Evolutionary conservation across 2,329 filamentous ascomycete species (phyloP).

Genomic region (Cladosporium colombiae): DNA sequence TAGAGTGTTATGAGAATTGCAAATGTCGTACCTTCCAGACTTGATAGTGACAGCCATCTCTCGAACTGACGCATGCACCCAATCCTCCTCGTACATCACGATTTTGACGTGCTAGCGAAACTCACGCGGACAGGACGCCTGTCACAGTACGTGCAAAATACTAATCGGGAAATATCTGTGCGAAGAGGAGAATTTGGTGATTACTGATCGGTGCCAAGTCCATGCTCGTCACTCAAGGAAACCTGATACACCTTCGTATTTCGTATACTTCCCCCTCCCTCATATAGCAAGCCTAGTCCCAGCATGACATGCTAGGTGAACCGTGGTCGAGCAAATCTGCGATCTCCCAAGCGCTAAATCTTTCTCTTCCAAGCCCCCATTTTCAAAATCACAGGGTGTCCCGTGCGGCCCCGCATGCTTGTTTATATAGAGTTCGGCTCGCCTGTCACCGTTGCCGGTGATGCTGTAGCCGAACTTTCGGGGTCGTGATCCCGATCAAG

Average conservation of each 20-base stretch:
- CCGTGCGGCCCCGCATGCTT: background rate
- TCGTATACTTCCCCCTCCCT: background rate
- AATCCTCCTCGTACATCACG: background rate
- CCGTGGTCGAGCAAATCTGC: background rate
- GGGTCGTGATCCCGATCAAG: background rate
- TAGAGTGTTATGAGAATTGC: background rate
- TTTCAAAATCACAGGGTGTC: background rate
- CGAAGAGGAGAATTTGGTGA: background rate
- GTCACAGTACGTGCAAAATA: background rate
- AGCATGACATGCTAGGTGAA: background rate
- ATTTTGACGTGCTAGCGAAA: background rate
- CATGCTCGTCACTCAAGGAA: background rate
- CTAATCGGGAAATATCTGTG: background rate
- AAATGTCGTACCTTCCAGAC: background rate
- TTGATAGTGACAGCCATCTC: background rate
- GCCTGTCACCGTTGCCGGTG: background rate
- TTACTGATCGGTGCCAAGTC: background rate
- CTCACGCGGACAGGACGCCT: background rate
- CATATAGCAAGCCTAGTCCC: background rate
- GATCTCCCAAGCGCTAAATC: background rate
- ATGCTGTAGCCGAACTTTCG: background rate
- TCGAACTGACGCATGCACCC: background rate
- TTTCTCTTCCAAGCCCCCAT: background rate
- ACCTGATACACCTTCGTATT: background rate
- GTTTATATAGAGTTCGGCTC: background rate